Evolutionary conservation across 2,329 filamentous ascomycete species (phyloP), one percentile per base, ranked within the genome.

Genomic region (Botrytis elliptica): DNA sequence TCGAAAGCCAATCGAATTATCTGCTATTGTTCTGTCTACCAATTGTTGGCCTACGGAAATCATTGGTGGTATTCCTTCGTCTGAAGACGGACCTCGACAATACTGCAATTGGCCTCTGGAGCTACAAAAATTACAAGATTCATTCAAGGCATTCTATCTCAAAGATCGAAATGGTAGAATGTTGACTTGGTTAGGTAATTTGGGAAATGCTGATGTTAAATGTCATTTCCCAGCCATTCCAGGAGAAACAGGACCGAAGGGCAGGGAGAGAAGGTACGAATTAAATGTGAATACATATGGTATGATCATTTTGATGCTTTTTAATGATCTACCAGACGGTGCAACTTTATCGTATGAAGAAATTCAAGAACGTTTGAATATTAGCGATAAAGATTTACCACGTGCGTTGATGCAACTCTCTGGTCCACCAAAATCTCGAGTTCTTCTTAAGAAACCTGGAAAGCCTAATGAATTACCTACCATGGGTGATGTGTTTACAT

Each of bases 41-140:
- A 98, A 97, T 82, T 95, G 94, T 81, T 99, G 96, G 96, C 96
- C 96, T 2, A 89, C 94, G 77, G 95, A 98, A 78, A 89, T 94
- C 20, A 94, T 98, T 90, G 90, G 91, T 12, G 79, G 80, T 82
- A 89, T 74, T 78, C 86, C 81, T 78, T 87, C 84, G 79, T 88
- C 83, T 78, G 87, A 82, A 84, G 84, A 85, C 25, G 84, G 83
- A 74, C 74, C 81, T 18, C 79, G 82, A 80, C 75, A 84, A 81
- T 78, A 85, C 80, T 94, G 92, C 84, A 91, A 89, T 72, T 98
- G 92, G 81, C 94, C 95, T 0, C 82, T 88, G 0, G 89, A 92
- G 55, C 89, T 98, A 68, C 89, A 92, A 75, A 87, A 86, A 16
- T 85, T 97, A 72, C 94, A 95, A 81, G 88, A 92, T 38, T 95